Evolutionary conservation across 2,329 filamentous ascomycete species (phyloP), one percentile per base, ranked within the genome.

Genomic region (Aspergillus bombycis): DNA sequence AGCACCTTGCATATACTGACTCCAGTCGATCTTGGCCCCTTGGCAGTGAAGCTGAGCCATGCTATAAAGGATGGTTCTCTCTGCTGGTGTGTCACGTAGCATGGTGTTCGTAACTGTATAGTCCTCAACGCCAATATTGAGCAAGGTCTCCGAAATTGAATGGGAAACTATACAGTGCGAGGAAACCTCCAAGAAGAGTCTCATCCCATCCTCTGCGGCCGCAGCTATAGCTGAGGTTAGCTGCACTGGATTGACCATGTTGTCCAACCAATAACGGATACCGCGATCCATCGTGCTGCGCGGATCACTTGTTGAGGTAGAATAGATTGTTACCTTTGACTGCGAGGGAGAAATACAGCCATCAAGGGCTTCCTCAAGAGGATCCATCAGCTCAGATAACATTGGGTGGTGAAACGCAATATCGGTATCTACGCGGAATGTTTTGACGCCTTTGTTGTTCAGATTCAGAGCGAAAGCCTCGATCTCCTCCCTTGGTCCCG

Each of bases 371-470:
- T 30, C 23, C 5, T 58, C 36, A 9, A 82, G 66, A 9, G 76
- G 72, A 16, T 68, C 62, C 0, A 68, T 68, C 14, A 81, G 72
- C 21, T 61, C 60, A 14, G 72, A 62, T 9, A 82, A 71, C 64
- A 78, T 72, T 8, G 77, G 78, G 46, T 73, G 77, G 62, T 82
- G 80, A 60, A 82, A 82, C 2, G 78, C 74, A 46, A 82, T 73
- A 50, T 81, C 77, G 0, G 78, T 79, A 38, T 77, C 74, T 10
- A 82, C 79, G 14, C 65, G 68, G 63, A 77, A 73, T 0, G 69
- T 68, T 60, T 75, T 77, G 53, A 80, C 62, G 4, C 68, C 65
- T 30, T 55, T 52, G n/a, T 58, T 14, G 30, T 64, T 62, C n/a
- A 57, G 62, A 8, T 36, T 45, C 7, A 60, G 57, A 19, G 38